Base-by-base conservation (phyloP, 805 yeast species). In the Starmerella floris region DNA sequence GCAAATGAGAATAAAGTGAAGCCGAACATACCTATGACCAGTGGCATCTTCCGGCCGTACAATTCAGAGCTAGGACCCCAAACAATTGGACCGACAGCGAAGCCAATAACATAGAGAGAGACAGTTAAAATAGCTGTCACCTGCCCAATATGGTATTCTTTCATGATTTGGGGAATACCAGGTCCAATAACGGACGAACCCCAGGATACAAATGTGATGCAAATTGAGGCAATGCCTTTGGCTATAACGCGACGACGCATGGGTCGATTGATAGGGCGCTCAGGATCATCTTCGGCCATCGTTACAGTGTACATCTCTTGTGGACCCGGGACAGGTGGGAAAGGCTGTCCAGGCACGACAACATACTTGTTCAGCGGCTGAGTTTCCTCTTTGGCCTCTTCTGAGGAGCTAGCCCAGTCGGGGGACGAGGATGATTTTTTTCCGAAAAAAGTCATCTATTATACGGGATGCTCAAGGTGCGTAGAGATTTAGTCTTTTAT, bases 21-120 rank as follows among this genome's bases (percentile, higher is more conserved):
- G 11, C 56, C 48, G 20, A 45, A 41, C 46, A 62, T 53, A 40
- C 66, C 55, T 2, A 66, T 28, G 26, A 62, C 55, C 30, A 65
- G 61, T 4, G 77, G 74, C 4, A 57, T 46, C 46, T 73, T 68
- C 60, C 91, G 70, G 40, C 66, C 66, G 39, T 57, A 65, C 46
- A 70, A 53, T 55, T 74, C 78, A 1, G 76, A 70, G 9, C 73
- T 49, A 2, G 80, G 80, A 1, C 79, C 83, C 70, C 76, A 74
- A 11, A 77, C 49, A 57, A 76, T 62, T 3, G 83, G 82, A 0
- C 85, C 87, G 15, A 74, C 59, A 1, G 81, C 82, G 52, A 77
- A 72, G 0, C 85, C 87, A 37, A 77, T 56, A 11, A 78, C 73
- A 50, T 72, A 79, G 15, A 78, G 58, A 0, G 83, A 66, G 1